Base-by-base conservation (phyloP, 2,329 filamentous ascomycete genomes). In the Aureobasidium sp. region DNA sequence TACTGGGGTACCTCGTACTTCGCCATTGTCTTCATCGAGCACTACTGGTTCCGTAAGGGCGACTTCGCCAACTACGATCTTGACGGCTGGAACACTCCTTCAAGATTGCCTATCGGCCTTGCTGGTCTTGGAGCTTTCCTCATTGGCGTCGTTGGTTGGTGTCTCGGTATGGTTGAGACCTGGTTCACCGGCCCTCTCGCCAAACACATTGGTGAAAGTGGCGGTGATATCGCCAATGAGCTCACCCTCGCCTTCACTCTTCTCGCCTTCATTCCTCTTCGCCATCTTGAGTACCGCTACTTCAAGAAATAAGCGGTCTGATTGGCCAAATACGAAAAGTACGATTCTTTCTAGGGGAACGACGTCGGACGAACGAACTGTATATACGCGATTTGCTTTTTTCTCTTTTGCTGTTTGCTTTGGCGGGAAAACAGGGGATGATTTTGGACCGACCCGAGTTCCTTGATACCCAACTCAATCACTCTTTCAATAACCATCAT, bases 181-280 rank as follows among this genome's bases (percentile, higher is more conserved):
- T 84, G 80, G 78, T 83, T 79, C 66, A 65, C 69, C 17, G 86
- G 87, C 0, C 86, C 86, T 0, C 72, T 87, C 63, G 84, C 82
- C 2, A 76, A 75, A 56, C 70, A 79, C 61, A 81, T 87, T 32
- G 83, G 84, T 0, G 79, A 78, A 6, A 75, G 78, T 67, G 82
- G 83, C 24, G 82, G 79, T 61, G 82, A 86, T 73, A 77, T 83
- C 53, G 81, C 79, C 10, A 82, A 82, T 65, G 75, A 84, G 74
- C 72, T 85, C 47, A 75, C 80, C 1, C 74, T 84, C 46, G 72
- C 79, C 4, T 78, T 82, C 34, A 81, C 81, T 0, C 66, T 80
- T 10, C 41, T 80, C 7, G 71, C 74, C 3, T 84, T 78, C 67
- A 65, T 80, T 5, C 81, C 80, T 2, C 71, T 78, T 51, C 71